Evolutionary conservation across 2,329 filamentous ascomycete genomes (phyloP).

Genomic region (Colletotrichum sp.): DNA sequence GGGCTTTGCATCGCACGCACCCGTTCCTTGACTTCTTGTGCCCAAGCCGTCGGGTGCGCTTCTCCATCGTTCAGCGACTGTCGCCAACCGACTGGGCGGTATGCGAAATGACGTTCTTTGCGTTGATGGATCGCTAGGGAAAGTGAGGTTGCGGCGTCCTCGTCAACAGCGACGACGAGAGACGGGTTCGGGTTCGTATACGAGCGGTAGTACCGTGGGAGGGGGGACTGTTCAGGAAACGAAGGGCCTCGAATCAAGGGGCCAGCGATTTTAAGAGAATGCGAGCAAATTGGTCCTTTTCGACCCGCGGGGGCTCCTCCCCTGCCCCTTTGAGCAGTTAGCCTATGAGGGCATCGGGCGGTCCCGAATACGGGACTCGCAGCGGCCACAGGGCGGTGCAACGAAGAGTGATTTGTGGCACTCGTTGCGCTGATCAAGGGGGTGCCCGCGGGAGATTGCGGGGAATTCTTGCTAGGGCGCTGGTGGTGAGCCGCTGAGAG

Average conservation of each 20-base stretch:
- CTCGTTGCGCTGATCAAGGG: neutral
- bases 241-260: neutral
- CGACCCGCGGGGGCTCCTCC: neutral
- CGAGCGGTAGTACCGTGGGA: neutral
- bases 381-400: neutral
- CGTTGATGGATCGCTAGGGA: neutral
- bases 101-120: neutral
- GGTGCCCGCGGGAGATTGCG: neutral
- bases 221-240: neutral
- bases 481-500: neutral
- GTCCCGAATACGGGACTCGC: neutral
- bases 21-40: constrained; percentile 35
- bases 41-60: constrained; percentile 10
- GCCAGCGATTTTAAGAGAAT: neutral
- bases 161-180: neutral
- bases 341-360: neutral
- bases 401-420: neutral
- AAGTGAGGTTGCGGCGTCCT: neutral
- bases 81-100: neutral
- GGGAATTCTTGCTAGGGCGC: neutral
- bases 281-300: neutral
- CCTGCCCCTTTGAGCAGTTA: neutral
- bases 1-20: constrained; percentile 31
- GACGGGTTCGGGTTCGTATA: constrained; percentile 3
- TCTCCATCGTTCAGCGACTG: neutral